phyloP scores from a whole-genome alignment of 2,329 filamentous ascomycete genomes.

The Ophiobolus disseminans region DNA sequence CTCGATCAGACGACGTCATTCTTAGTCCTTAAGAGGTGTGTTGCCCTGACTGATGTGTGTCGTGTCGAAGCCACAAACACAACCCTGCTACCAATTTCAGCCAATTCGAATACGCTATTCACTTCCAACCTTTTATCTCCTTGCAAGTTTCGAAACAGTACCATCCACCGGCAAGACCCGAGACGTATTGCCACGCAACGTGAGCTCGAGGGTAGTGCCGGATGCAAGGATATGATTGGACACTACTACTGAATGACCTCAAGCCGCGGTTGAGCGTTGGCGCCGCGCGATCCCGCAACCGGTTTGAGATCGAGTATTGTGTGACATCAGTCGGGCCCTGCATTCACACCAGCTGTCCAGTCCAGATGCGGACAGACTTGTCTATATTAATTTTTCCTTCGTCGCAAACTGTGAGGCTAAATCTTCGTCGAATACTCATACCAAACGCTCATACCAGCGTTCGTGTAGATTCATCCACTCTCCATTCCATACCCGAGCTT shows the following conservation, averaged over 20 bases:
- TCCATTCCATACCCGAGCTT: slow-evolving; percentile 3
- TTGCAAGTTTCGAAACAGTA: slow-evolving; percentile 1
- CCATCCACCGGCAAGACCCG: too few relatives aligned
- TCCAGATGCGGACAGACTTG: slow-evolving; percentile 13
- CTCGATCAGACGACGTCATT: background rate
- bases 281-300: slow-evolving; percentile 25
- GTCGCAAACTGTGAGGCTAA: background rate
- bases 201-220: slow-evolving; percentile 26
- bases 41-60: background rate
- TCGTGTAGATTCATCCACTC: background rate
- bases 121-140: background rate
- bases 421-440: slow-evolving; percentile 9
- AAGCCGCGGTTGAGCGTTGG: slow-evolving; percentile 20
- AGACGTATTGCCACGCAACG: too few relatives aligned
- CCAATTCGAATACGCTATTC: background rate
- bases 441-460: background rate
- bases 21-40: too few relatives aligned
- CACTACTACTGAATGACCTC: slow-evolving; percentile 20
- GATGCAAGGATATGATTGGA: slow-evolving; percentile 24
- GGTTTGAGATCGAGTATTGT: slow-evolving; percentile 27
- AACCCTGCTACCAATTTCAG: too few relatives aligned
- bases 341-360: slow-evolving; percentile 23
- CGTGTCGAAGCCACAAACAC: background rate
- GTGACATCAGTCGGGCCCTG: slow-evolving; percentile 43
- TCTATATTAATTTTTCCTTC: slow-evolving; percentile 6